Percentiles rank a stretch among this genome's conserved stretches.
Conservation (phyloP, 2,329 filamentous ascomycete species). For the Chlorencoelia australis region DNA sequence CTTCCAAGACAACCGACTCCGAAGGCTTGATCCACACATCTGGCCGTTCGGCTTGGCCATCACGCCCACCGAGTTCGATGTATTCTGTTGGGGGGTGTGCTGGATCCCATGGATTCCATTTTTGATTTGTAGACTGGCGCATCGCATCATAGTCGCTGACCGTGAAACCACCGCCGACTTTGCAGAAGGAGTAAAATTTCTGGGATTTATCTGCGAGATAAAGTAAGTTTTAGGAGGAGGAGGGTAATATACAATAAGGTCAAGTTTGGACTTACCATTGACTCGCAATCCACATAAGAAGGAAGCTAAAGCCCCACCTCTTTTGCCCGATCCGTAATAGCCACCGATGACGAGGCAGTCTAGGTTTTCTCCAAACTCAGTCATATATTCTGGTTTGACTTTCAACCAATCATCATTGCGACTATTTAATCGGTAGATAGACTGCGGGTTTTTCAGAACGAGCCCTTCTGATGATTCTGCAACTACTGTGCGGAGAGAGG, state of each 20-base stretch:
- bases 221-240: neutral
- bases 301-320: constrained; percentile 73
- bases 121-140: constrained; percentile 74
- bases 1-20: constrained; percentile 77
- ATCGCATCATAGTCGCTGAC: constrained; percentile 78
- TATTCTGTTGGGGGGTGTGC: constrained; percentile 66
- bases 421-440: constrained; percentile 76
- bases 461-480: constrained; percentile 82
- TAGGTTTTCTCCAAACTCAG: constrained; percentile 84
- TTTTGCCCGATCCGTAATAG: constrained; percentile 79
- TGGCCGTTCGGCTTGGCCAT: constrained; percentile 63
- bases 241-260: neutral
- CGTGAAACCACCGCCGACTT: constrained; percentile 89
- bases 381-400: constrained; percentile 98
- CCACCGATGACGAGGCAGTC: constrained; percentile 86
- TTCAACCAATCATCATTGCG: constrained; percentile 97
- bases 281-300: constrained; percentile 84
- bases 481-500: constrained; percentile 69
- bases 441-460: constrained; percentile 86
- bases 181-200: constrained; percentile 91
- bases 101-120: constrained; percentile 80
- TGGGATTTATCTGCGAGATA: constrained; percentile 42
- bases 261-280: constrained; percentile 32
- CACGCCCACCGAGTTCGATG: constrained; percentile 73
- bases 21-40: constrained; percentile 89